Base-by-base conservation (phyloP, 495 filamentous ascomycete genomes). In the Tuber aestivum region DNA sequence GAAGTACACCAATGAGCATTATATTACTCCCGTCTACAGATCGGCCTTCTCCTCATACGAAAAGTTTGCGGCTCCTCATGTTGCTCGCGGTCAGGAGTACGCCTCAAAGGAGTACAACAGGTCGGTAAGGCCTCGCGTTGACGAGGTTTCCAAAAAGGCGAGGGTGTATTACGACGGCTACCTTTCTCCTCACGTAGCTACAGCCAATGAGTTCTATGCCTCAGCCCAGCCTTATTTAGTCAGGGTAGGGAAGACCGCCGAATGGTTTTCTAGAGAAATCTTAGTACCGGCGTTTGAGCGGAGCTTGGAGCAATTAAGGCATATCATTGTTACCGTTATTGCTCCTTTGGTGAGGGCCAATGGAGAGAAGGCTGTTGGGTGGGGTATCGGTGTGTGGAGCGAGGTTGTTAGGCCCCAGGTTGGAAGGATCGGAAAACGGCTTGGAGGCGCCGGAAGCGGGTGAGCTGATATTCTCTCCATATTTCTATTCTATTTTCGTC, bases 361-460 rank as follows among this genome's bases (percentile, higher is more conserved):
- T 32, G 81, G 81, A 41, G 81, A 82, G 72, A 82, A 81, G 69
- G 81, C 81, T 38, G 70, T 82, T 77, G 82, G 80, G 50, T 82
- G 81, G 78, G 81, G 78, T 35, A 76, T 83, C 69, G 78, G 78
- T 37, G 71, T 83, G 41, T 83, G 81, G 81, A 83, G 76, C 41
- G 81, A 83, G 48, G 74, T 83, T 48, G 95, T 99, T 12, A 94
- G 97, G 84, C 96, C 96, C 18, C 95, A 99, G 83, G 87, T 99
- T 1, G 89, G 95, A 70, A 92, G 93, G 78, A 98, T 99, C 77
- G 90, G 93, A 21, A 92, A 97, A 85, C 88, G 95, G 16, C 88
- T 99, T 23, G 95, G 94, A 77, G 83, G 77, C 70, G 70, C 76
- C 70, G 72, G 77, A 73, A 79, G 74, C 56, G 76, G 80, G 81